These are phyloP conservation scores for Mycoemilia scoparia DNA, from an alignment of 192 early-diverging fungal genomes.

Conservation along the genomic window DNA sequence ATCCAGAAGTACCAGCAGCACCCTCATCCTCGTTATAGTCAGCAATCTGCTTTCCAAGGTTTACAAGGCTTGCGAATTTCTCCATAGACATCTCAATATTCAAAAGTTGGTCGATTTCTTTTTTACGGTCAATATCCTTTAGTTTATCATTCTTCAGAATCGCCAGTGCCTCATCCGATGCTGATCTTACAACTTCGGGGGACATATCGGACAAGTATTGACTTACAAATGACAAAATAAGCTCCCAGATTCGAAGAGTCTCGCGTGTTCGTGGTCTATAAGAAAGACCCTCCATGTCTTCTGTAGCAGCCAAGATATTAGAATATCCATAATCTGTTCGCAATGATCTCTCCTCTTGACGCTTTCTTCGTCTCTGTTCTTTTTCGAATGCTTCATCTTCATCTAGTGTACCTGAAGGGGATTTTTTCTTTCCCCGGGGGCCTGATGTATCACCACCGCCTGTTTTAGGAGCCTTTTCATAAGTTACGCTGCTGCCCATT, in stretches of 20 bases:
- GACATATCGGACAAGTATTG: conserved; percentile 68
- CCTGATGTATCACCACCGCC: conserved; percentile 47
- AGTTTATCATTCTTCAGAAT: conserved; percentile 67
- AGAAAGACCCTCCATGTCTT: conserved; percentile 60
- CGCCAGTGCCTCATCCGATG: conserved; percentile 66
- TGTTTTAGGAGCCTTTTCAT: conserved; percentile 42
- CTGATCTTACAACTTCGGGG: conserved; percentile 78
- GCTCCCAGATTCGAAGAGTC: conserved; percentile 72
- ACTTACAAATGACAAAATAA: conserved; percentile 69
- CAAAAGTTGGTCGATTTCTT: conserved; percentile 58
- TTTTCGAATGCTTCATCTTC: conserved; percentile 15
- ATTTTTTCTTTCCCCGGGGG: conserved; percentile 23
- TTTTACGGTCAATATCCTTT: conserved; percentile 82
- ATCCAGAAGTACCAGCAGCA: conserved; percentile 20
- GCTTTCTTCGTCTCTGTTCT: conserved; percentile 1
- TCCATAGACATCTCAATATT: conserved; percentile 47
- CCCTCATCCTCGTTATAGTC: conserved; percentile 53
- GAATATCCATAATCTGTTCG: conserved; percentile 45
- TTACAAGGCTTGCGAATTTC: conserved; percentile 71
- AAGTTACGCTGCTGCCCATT: conserved; percentile 64
- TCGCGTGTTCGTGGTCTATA: conserved; percentile 86
- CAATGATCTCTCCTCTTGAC: conserved; percentile 10
- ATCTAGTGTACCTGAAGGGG: conserved; percentile 33
- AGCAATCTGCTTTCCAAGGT: conserved; percentile 86
- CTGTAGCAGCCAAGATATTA: conserved; percentile 62